Base-by-base conservation (phyloP, 495 filamentous ascomycete species). In the Penicillium atrosanguineum region DNA sequence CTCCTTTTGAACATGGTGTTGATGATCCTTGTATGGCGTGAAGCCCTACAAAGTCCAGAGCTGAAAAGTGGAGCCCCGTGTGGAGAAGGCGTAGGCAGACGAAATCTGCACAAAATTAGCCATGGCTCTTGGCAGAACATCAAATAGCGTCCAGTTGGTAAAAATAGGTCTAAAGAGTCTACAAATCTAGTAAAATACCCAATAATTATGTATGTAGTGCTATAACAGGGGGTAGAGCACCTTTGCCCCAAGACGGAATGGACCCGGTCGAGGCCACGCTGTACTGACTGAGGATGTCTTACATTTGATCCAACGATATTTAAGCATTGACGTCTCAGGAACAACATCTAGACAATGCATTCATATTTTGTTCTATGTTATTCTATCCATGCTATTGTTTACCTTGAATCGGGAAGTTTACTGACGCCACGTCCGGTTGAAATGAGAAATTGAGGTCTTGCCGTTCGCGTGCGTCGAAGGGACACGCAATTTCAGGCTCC, bases 401-500 rank as follows among this genome's bases (percentile, higher is more conserved):
- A 34, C 31, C 14, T 15, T 14, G 6, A 3, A 34, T 34, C 31
- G 7, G 1, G 28, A 3, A 8, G 19, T 7, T 23, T 28, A 46
- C 26, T 20, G 14, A 52, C 55, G 55, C 55, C 55, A 52, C 55
- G 48, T 28, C 55, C 55, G 55, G 46, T n/a, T 37, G 25, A 46
- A 34, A 46, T 29, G 7, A 46, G 26, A 23, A 23, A 23, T 23
- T 23, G 44, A 34, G 28, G 26, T 34, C 16, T 46, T 37, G 34
- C 23, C 23, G 23, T 23, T 37, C 2, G 3, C 8, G 39, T 42
- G 28, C 52, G 40, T 55, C 46, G 40, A n/a, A n/a, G 40, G 26
- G 46, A 49, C 52, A 48, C 52, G 52, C 52, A 55, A 49, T 55
- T 5, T 57, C 72, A 34, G 38, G 38, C n/a, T 7, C n/a, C n/a